Evolutionary conservation across 1,139 yeast genomes (phyloP).

Genomic region (Eremothecium cymbalariae): DNA sequence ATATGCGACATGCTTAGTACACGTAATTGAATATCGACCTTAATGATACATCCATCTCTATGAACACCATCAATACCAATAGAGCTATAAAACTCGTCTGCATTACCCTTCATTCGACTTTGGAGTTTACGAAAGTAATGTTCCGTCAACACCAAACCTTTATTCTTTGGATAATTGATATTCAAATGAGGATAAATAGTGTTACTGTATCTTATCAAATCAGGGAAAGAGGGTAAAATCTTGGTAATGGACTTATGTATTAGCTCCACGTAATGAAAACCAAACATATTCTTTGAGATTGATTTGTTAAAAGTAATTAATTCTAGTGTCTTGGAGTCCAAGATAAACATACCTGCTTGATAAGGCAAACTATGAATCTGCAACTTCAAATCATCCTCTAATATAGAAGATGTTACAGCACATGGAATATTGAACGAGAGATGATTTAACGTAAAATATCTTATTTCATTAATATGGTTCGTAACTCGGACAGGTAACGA

Average conservation of each 20-base stretch:
- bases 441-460: conserved; percentile 56
- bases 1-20: conserved; percentile 52
- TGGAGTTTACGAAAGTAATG: conserved; percentile 68
- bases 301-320: conserved; percentile 55
- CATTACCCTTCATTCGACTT: conserved; percentile 20
- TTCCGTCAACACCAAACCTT: conserved; percentile 70
- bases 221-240: conserved; percentile 59
- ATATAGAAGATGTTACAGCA: conserved; percentile 57
- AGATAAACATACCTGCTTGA: conserved; percentile 76
- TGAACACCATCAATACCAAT: conserved; percentile 62
- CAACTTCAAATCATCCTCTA: conserved; percentile 39
- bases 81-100: conserved; percentile 45
- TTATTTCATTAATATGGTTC: conserved; percentile 41
- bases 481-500: conserved; percentile 38
- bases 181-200: conserved; percentile 37
- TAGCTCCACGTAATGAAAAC: conserved; percentile 45
- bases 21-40: conserved; percentile 73
- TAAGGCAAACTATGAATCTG: conserved; percentile 73
- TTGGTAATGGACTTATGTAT: conserved; percentile 44
- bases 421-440: conserved; percentile 48
- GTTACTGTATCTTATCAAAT: conserved; percentile 44
- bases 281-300: conserved; percentile 71
- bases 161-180: conserved; percentile 26
- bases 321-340: conserved; percentile 31
- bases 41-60: conserved; percentile 55